These are phyloP conservation scores for Debaryomyces subglobosus DNA, from an alignment of 1,139 yeast genomes.

Conservation along the genomic window DNA sequence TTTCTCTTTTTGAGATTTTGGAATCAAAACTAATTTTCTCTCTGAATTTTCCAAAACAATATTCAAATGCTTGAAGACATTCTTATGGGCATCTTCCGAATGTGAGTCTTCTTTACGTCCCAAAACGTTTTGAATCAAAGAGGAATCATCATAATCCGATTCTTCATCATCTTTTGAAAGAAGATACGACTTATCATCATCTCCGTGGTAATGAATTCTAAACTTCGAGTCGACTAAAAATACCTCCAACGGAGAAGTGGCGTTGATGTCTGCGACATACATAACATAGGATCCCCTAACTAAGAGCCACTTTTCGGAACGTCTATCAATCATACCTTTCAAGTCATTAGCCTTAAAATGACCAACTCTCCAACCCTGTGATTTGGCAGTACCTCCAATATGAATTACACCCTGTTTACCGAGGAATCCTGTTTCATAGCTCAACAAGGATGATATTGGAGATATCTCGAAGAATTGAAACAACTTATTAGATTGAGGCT, in stretches of 20 bases:
- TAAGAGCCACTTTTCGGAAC: conserved; percentile 89
- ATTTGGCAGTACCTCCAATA: conserved; percentile 77
- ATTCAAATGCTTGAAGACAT: conserved; percentile 48
- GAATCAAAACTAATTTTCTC: conserved; percentile 72
- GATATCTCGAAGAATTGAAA: conserved; percentile 89
- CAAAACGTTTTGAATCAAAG: conserved; percentile 30
- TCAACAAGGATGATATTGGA: conserved; percentile 80
- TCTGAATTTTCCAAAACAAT: conserved; percentile 80
- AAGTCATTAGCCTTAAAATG: conserved; percentile 82
- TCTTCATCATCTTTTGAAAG: conserved; percentile 41
- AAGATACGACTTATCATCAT: conserved; percentile 24
- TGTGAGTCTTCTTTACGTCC: conserved; percentile 27
- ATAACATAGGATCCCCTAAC: conserved; percentile 82
- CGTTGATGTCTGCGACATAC: conserved; percentile 82
- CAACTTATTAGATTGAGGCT: conserved; percentile 79
- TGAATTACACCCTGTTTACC: conserved; percentile 91
- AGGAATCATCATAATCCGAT: conserved; percentile 50
- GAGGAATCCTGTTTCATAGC: conserved; percentile 77
- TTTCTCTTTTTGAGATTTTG: conserved; percentile 72
- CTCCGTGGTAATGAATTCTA: conserved; percentile 55
- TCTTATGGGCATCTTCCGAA: conserved; percentile 17
- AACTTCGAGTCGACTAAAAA: conserved; percentile 79
- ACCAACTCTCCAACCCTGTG: conserved; percentile 96
- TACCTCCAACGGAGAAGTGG: conserved; percentile 89
- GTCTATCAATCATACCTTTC: conserved; percentile 84